These are phyloP conservation scores for Hymenochaete sp. DNA, from an alignment of 1,284 basidiomycete species.

Conservation along the genomic window DNA sequence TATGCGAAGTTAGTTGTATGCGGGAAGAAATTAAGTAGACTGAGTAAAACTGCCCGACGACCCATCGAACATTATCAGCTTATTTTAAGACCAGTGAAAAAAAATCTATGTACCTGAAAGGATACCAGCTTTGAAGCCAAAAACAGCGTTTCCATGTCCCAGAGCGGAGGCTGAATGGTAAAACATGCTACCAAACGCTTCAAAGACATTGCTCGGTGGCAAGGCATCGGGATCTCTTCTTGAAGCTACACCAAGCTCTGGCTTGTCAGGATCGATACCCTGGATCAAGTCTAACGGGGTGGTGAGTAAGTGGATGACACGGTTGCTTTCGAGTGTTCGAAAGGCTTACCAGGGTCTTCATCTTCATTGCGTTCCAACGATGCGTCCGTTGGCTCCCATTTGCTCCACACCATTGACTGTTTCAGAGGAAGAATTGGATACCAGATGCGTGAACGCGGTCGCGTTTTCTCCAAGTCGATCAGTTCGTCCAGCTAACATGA, in stretches of 20 bases:
- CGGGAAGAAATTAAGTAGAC: slow-evolving; percentile 36
- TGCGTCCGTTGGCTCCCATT: slow-evolving; percentile 40
- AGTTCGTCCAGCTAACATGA: neutral
- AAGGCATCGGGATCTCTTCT: slow-evolving; percentile 68
- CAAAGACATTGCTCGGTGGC: slow-evolving; percentile 52
- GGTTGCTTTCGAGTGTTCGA: neutral
- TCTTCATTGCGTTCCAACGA: slow-evolving; percentile 40
- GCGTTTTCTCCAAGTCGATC: slow-evolving; percentile 3
- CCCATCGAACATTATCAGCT: neutral
- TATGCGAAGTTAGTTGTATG: slow-evolving; percentile 17
- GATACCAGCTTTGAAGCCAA: slow-evolving; percentile 71
- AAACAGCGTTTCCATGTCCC: slow-evolving; percentile 55
- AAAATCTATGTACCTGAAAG: slow-evolving; percentile 42
- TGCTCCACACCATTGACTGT: slow-evolving; percentile 32
- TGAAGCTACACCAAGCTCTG: slow-evolving; percentile 46
- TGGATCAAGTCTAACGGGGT: slow-evolving; percentile 43
- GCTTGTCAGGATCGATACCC: slow-evolving; percentile 36
- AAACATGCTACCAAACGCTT: slow-evolving; percentile 39
- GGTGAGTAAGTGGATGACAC: neutral
- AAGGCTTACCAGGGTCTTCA: slow-evolving; percentile 40
- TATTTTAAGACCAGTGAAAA: neutral
- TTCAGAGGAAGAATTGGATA: slow-evolving; percentile 45
- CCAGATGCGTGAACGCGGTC: slow-evolving; percentile 53
- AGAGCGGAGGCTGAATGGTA: slow-evolving; percentile 36
- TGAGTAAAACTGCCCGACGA: slow-evolving; percentile 39